phyloP scores from a whole-genome alignment of 345 rosid species.

The Gossypium rotundifolium region DNA sequence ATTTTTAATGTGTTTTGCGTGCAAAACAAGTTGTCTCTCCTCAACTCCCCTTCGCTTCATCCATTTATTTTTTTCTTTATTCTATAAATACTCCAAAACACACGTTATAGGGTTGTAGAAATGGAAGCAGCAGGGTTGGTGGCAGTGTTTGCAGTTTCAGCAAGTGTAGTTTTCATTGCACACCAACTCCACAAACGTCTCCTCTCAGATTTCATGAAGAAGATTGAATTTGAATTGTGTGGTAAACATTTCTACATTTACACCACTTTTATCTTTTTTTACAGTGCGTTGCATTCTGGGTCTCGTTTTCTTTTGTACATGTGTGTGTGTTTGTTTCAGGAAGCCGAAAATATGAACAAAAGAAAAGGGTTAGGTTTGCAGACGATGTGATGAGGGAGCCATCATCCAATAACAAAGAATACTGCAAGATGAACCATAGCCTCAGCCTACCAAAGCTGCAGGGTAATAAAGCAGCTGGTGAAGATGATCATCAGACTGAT shows the following conservation, averaged over 20 bases:
- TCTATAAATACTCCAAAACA: background rate
- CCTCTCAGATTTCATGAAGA: conserved; percentile 61
- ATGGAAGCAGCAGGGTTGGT: conserved; percentile 32
- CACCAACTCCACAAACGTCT: conserved; percentile 62
- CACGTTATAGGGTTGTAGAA: background rate
- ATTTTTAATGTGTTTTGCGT: background rate
- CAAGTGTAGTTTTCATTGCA: conserved; percentile 62
- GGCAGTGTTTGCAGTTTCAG: conserved; percentile 76
- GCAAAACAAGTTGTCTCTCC: conserved; percentile 7
- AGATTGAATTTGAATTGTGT: conserved; percentile 51
- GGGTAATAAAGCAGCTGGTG: background rate
- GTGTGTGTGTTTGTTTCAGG: background rate
- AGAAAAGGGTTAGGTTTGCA: conserved; percentile 76
- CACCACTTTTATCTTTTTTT: background rate
- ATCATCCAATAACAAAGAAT: conserved; percentile 54
- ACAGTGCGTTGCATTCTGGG: background rate
- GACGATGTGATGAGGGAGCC: conserved; percentile 76
- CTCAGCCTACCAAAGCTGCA: background rate
- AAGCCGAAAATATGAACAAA: conserved; percentile 17
- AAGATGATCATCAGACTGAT: background rate
- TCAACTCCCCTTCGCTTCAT: background rate
- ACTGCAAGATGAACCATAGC: conserved; percentile 36
- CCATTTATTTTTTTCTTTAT: background rate
- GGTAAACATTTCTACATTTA: conserved; percentile 13
- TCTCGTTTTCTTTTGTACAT: background rate